These are phyloP conservation scores for Diaporthe humulicola DNA, from an alignment of 2,329 filamentous ascomycete species.

Conservation along the genomic window DNA sequence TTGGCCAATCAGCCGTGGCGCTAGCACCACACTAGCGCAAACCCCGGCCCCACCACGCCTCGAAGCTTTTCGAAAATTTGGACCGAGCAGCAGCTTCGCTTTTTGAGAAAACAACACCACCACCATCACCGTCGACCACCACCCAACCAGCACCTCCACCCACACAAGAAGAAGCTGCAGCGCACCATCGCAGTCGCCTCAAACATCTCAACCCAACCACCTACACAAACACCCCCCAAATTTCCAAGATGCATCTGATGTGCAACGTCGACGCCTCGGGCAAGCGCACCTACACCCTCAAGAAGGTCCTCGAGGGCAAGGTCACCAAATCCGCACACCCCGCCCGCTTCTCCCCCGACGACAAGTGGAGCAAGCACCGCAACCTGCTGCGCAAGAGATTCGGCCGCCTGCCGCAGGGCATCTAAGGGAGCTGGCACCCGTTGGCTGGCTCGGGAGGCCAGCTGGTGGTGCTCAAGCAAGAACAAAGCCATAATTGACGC, in stretches of 20 bases:
- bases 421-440: constrained; percentile 50
- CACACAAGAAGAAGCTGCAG: not conserved
- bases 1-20: not conserved
- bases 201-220: not conserved
- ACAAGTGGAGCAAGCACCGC: constrained; percentile 97
- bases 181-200: too few species aligned
- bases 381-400: constrained; percentile 97
- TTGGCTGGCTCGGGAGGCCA: not conserved
- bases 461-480: not conserved
- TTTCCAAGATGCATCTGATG: constrained; percentile 72
- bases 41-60: not conserved
- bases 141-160: not conserved
- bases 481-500: not conserved
- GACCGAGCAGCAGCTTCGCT: not conserved
- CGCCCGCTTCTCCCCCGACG: constrained; percentile 95
- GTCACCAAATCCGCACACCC: constrained; percentile 98
- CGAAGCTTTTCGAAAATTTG: constrained; percentile 29
- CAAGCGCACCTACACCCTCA: constrained; percentile 94
- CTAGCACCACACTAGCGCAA: not conserved
- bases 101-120: not conserved
- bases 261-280: constrained; percentile 85
- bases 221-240: not conserved
- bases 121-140: not conserved
- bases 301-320: constrained; percentile 86
- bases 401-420: constrained; percentile 87